Evolutionary conservation across 129 eudicot species (phyloP).

Genomic region (Flaveria linearis): DNA sequence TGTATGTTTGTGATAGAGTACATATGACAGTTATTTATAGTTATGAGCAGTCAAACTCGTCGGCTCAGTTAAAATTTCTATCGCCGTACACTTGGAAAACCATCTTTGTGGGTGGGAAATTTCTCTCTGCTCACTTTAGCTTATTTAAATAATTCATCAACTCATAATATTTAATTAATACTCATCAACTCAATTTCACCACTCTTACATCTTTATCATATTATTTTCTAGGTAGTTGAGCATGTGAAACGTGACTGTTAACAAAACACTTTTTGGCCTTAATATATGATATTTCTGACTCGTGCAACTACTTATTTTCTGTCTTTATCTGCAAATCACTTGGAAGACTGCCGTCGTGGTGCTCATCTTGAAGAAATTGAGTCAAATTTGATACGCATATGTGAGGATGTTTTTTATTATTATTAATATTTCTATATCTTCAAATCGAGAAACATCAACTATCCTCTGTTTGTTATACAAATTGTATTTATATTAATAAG

Average conservation of each 20-base stretch:
- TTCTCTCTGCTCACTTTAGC: too few relatives aligned
- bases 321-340: background rate
- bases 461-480: too few relatives aligned
- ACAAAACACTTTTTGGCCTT: background rate
- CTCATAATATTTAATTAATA: too few relatives aligned
- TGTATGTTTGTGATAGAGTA: background rate
- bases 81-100: too few relatives aligned
- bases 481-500: too few relatives aligned
- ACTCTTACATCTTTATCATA: background rate
- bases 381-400: too few relatives aligned
- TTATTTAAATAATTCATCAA: too few relatives aligned
- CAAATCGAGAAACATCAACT: too few relatives aligned
- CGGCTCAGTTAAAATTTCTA: background rate
- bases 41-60: background rate
- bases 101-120: too few relatives aligned
- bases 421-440: too few relatives aligned
- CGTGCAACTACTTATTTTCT: background rate
- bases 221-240: too few relatives aligned
- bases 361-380: background rate
- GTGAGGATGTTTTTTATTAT: too few relatives aligned
- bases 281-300: background rate
- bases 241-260: background rate
- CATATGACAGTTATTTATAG: background rate
- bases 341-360: background rate
- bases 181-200: background rate